phyloP scores from a whole-genome alignment of 2,329 filamentous ascomycete species.

The Aaosphaeria pasadenensis region DNA sequence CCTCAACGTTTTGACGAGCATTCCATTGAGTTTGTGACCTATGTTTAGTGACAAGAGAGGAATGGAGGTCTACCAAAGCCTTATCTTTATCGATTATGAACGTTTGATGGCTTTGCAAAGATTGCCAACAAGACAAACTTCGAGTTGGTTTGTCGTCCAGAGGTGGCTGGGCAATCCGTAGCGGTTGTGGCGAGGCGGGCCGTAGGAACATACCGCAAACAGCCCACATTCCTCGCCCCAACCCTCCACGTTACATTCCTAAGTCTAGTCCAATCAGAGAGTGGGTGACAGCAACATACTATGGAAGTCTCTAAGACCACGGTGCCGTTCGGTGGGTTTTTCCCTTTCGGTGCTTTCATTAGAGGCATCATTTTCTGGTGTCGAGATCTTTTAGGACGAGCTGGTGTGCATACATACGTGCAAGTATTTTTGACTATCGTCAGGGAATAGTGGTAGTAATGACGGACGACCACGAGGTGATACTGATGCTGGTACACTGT shows the following conservation, averaged over 20 bases:
- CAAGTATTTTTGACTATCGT: background rate
- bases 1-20: slow-evolving; percentile 27
- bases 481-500: no score
- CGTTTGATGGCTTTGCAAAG: slow-evolving; percentile 20
- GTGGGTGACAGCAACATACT: background rate
- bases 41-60: slow-evolving; percentile 31
- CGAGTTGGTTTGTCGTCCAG: slow-evolving; percentile 7
- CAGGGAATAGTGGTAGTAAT: background rate
- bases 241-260: slow-evolving; percentile 17
- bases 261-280: background rate
- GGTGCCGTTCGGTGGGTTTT: no score
- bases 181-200: slow-evolving; percentile 12
- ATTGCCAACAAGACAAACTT: slow-evolving; percentile 17
- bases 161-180: slow-evolving; percentile 19
- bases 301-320: background rate
- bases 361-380: background rate
- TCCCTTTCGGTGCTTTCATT: no score
- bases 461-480: no score
- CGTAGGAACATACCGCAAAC: slow-evolving; percentile 23
- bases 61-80: slow-evolving; percentile 32
- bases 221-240: slow-evolving; percentile 10
- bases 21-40: slow-evolving; percentile 27
- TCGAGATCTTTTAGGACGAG: background rate
- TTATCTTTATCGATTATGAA: slow-evolving; percentile 9
- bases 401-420: background rate